A percentile compares a stretch with the other conserved stretches of the same genome.
These are phyloP conservation scores for Kwoniella sp. DNA, from an alignment of 768 basidiomycete genomes.

Conservation along the genomic window DNA sequence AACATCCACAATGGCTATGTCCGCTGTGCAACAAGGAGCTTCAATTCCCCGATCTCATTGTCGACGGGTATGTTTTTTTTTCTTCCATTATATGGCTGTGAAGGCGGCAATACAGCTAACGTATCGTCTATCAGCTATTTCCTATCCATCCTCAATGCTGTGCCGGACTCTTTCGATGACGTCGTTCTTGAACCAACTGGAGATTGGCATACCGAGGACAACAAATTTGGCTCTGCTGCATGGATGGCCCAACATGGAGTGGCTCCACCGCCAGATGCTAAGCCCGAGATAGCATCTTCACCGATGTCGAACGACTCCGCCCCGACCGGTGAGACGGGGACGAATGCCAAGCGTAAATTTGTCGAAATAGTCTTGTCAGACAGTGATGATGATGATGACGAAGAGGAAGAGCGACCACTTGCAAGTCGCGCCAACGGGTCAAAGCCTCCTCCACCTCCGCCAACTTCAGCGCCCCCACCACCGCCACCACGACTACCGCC, in stretches of 20 bases:
- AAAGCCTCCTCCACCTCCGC: slow-evolving; percentile 6
- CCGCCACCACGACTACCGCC: slow-evolving; percentile 2
- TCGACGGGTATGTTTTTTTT: slow-evolving; percentile 68
- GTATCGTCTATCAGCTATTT: slow-evolving; percentile 68
- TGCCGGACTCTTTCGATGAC: slow-evolving; percentile 80
- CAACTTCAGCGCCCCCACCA: background rate
- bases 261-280: slow-evolving; percentile 11
- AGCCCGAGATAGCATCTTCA: slow-evolving; percentile 9
- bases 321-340: background rate
- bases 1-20: slow-evolving; percentile 93
- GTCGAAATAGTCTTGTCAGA: slow-evolving; percentile 42
- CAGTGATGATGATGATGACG: slow-evolving; percentile 37
- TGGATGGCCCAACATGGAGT: slow-evolving; percentile 61
- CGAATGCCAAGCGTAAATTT: slow-evolving; percentile 36
- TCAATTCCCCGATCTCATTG: slow-evolving; percentile 76
- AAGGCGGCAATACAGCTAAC: background rate
- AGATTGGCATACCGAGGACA: slow-evolving; percentile 91
- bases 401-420: slow-evolving; percentile 14
- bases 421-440: slow-evolving; percentile 18
- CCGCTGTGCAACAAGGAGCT: slow-evolving; percentile 85
- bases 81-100: background rate
- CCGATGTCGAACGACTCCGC: slow-evolving; percentile 11
- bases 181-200: slow-evolving; percentile 92
- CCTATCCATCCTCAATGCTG: slow-evolving; percentile 75
- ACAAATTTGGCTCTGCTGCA: slow-evolving; percentile 71